Base-by-base conservation (phyloP, 257 asterid genomes). In the Anisodus acutangulus region DNA sequence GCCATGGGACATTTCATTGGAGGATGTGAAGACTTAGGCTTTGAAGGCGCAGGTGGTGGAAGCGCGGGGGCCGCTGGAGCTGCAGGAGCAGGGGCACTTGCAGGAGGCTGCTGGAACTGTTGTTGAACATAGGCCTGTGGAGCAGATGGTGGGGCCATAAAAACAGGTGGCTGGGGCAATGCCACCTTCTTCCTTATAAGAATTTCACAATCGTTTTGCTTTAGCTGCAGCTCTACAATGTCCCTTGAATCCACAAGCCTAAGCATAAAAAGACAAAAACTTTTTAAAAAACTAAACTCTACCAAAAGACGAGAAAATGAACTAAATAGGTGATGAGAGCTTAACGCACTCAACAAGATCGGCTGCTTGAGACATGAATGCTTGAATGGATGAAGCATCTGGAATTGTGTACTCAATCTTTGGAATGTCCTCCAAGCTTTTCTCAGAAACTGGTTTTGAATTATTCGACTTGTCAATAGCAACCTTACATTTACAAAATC, bases 1-100 rank as follows among this genome's bases (percentile, higher is more conserved):
- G 97, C 91, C 95, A 91, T 91, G 35, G 97, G 97, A 79, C 92
- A 90, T 84, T 87, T 90, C 69, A 93, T 85, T 84, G 95, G 93
- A 79, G 97, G 97, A 83, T 88, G 91, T 31, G 93, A 88, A 9
- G 94, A 91, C 79, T 88, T 89, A 37, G 92, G 90, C 64, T 83
- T 88, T 55, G 89, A n/a, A 53, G 92, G 92, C 16, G 91, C 86
- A 22, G 86, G 85, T 26, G 88, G 86, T 6, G 91, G 76, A 11
- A 78, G 86, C 41, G 89, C 41, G 54, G 88, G 78, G 53, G 90
- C 84, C 79, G 91, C 78, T 67, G 93, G 74, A 1, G 67, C 81
- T 53, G 90, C 31, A 22, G 90, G 83, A 80, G 90, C 85, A 41
- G 90, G 88, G 57, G 76, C 83, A 67, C 54, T 57, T 59, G 86